phyloP scores from a whole-genome alignment of 1,284 basidiomycete species.

The Ustilago loliicola region DNA sequence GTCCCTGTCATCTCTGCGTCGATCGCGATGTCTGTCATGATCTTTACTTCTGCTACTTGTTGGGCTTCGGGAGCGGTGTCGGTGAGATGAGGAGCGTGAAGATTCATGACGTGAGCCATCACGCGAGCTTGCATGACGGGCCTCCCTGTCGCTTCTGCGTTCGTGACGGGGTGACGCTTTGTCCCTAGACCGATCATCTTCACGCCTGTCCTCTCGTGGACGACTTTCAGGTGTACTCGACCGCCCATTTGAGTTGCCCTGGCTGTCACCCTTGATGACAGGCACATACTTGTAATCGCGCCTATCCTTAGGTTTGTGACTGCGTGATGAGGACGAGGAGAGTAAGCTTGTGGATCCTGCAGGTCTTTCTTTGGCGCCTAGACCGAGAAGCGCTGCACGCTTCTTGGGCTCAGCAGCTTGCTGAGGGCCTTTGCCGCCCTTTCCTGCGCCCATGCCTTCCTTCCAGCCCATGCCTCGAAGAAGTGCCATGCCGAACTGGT shows the following conservation, averaged over 20 bases:
- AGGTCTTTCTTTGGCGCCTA: slow-evolving; percentile 66
- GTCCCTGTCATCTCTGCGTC: slow-evolving; percentile 23
- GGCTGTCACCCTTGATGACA: slow-evolving; percentile 76
- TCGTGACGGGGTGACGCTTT: slow-evolving; percentile 28
- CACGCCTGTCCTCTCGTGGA: slow-evolving; percentile 29
- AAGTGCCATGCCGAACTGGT: slow-evolving; percentile 92
- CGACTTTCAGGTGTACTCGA: neutral
- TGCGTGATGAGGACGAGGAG: slow-evolving; percentile 72
- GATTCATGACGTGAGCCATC: slow-evolving; percentile 9
- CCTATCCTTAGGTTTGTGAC: slow-evolving; percentile 64
- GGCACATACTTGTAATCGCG: slow-evolving; percentile 83
- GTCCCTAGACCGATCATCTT: slow-evolving; percentile 16
- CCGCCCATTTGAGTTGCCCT: slow-evolving; percentile 6
- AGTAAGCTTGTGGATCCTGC: slow-evolving; percentile 8
- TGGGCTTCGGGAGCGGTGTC: slow-evolving; percentile 30
- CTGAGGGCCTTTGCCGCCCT: slow-evolving; percentile 59
- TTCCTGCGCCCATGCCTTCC: slow-evolving; percentile 79
- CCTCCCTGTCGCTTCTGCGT: slow-evolving; percentile 46
- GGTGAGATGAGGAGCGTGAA: slow-evolving; percentile 29
- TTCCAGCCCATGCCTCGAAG: slow-evolving; percentile 98
- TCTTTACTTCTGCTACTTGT: slow-evolving; percentile 20
- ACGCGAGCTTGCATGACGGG: slow-evolving; percentile 42
- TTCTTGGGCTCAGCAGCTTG: slow-evolving; percentile 62
- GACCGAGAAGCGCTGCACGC: slow-evolving; percentile 61
- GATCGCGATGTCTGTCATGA: slow-evolving; percentile 45